Base-by-base conservation (phyloP, 495 filamentous ascomycete species). In the Margaritispora aquatica region DNA sequence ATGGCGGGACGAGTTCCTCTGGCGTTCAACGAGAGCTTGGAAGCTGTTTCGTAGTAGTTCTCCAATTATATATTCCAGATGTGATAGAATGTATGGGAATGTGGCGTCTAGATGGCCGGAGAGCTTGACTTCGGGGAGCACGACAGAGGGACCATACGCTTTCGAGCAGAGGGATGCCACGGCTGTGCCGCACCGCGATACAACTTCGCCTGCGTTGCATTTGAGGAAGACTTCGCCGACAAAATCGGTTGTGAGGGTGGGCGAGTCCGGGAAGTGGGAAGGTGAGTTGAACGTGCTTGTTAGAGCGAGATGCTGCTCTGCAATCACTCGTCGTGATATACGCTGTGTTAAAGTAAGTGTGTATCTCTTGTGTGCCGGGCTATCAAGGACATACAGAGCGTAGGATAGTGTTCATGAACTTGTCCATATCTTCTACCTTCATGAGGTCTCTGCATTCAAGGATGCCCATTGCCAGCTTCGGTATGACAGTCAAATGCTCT, bases 51-150 rank as follows among this genome's bases (percentile, higher is more conserved):
- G 86, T 19, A 99, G 79, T 11, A 99, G 84, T 72, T 99, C 94
- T 34, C 94, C 92, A 57, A 97, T 82, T 65, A 97, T 97, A 68
- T 97, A 99, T 73, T 99, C 91, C 51, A 99, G 78, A 69, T 97
- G 95, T 64, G 87, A 93, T 20, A 95, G 82, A 59, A 97, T 97
- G 62, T 96, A 99, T 1, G 95, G 95, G 69, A 99, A 97, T 9
- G 86, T 96, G 0, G 90, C 91, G 7, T 89, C 84, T 5, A 92
- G 74, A 66, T 97, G 92, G 10, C 94, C 94, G 63, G 88, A 80
- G 51, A 99, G 80, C n/a, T 76, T 80, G 70, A 99, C 88, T 57
- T 88, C 82, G 17, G 94, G 94, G 1, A 99, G 80, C 27, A 78
- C 72, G 4, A 80, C 73, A 51, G 84, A 76, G 4, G 85, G 75